Conservation (phyloP, 805 yeast genomes). For the Hemisphaericaspora nanyangensis region DNA sequence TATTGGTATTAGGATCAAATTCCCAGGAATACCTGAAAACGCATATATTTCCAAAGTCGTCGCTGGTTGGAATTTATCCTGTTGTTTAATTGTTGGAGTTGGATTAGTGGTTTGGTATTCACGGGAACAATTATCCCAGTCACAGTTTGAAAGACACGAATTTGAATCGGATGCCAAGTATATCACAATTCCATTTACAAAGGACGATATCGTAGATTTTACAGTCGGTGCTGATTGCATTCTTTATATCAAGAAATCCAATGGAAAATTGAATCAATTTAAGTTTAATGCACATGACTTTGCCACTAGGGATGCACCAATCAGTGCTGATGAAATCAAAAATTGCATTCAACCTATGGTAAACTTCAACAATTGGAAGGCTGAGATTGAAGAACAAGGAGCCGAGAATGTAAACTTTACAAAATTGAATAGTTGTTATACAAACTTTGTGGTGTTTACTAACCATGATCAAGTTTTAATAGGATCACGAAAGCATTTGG, state of each 20-base stretch:
- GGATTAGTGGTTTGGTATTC: constrained; percentile 61
- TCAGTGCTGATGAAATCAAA: constrained; percentile 1
- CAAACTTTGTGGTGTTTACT: constrained; percentile 52
- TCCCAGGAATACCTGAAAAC: constrained; percentile 22
- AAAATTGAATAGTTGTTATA: constrained; percentile 53
- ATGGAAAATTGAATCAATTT: constrained; percentile 39
- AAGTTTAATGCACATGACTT: constrained; percentile 21
- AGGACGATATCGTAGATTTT: constrained; percentile 46
- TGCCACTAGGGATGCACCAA: constrained; percentile 7
- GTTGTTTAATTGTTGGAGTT: constrained; percentile 42
- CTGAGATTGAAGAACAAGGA: constrained; percentile 13
- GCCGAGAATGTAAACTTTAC: constrained; percentile 32
- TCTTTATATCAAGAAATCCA: constrained; percentile 41
- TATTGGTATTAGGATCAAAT: constrained; percentile 42
- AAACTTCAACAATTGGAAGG: constrained; percentile 23
- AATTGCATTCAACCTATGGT: neutral
- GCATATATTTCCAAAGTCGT: constrained; percentile 23
- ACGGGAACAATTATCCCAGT: constrained; percentile 20
- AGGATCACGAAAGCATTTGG: constrained; percentile 22
- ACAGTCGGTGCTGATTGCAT: constrained; percentile 51
- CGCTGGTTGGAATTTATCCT: constrained; percentile 67
- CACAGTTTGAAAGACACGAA: constrained; percentile 14
- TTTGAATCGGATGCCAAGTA: constrained; percentile 32
- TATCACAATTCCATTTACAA: constrained; percentile 39
- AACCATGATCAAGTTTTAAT: constrained; percentile 45